phyloP scores from a whole-genome alignment of 164 flowering plant species.

The Macadamia tetraphylla region DNA sequence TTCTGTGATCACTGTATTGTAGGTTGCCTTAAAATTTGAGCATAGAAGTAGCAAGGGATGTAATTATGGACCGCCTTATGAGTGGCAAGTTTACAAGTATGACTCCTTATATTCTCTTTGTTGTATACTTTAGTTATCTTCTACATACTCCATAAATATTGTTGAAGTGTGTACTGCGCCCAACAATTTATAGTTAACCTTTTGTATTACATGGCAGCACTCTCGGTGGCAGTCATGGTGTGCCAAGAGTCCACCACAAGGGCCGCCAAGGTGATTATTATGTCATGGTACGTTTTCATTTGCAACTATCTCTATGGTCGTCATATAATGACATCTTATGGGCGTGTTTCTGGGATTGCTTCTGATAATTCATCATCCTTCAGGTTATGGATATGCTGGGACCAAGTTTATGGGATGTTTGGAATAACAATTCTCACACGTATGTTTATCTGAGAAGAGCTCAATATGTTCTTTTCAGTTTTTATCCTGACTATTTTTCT shows the following conservation, averaged over 20 bases:
- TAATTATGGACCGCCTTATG: slow-evolving; percentile 80
- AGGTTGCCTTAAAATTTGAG: slow-evolving; percentile 90
- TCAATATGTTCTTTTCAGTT: too few species aligned
- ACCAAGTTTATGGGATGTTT: slow-evolving; percentile 95
- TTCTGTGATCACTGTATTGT: slow-evolving; percentile 5
- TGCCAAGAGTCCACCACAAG: slow-evolving; percentile 73
- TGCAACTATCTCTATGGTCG: not conserved
- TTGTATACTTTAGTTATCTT: not conserved
- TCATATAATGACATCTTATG: not conserved
- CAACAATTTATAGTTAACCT: not conserved
- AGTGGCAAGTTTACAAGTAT: slow-evolving; percentile 88
- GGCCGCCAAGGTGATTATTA: slow-evolving; percentile 88
- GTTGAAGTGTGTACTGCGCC: not conserved
- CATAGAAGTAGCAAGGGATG: slow-evolving; percentile 89
- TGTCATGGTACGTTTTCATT: slow-evolving; percentile 49
- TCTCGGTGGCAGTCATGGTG: slow-evolving; percentile 87
- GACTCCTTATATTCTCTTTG: slow-evolving; percentile 12
- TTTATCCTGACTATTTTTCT: too few species aligned
- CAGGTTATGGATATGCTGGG: slow-evolving; percentile 99
- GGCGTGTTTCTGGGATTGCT: not conserved
- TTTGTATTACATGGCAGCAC: slow-evolving; percentile 37
- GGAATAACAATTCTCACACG: slow-evolving; percentile 78
- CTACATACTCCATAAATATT: too few species aligned
- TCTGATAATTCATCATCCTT: not conserved
- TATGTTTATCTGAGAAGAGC: slow-evolving; percentile 20